Evolutionary conservation across 768 basidiomycete species (phyloP).

Genomic region (Hygrocybe punicea): DNA sequence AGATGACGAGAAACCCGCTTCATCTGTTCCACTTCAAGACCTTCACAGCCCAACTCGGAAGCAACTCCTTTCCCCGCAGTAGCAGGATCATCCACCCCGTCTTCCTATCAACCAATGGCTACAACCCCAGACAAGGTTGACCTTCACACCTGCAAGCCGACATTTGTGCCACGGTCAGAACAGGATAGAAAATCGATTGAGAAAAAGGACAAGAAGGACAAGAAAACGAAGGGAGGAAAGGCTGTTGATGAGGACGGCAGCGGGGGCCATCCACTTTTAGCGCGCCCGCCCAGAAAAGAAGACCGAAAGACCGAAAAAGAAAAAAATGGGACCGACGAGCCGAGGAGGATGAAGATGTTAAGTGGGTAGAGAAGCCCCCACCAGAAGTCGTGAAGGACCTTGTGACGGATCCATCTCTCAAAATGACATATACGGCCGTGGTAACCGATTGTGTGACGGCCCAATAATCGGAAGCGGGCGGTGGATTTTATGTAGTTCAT

Average conservation of each 20-base stretch:
- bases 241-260: constrained; percentile 58
- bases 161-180: constrained; percentile 69
- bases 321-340: constrained; percentile 38
- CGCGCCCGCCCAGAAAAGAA: constrained; percentile 18
- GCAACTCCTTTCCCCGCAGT: background rate
- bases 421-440: constrained; percentile 11
- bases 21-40: background rate
- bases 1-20: constrained; percentile 7
- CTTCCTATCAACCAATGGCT: constrained; percentile 4
- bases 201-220: constrained; percentile 50
- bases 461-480: constrained; percentile 51
- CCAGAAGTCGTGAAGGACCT: constrained; percentile 48
- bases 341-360: constrained; percentile 44
- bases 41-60: too few species aligned
- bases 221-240: constrained; percentile 45
- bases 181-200: constrained; percentile 42
- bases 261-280: constrained; percentile 34
- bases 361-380: constrained; percentile 71
- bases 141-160: constrained; percentile 79
- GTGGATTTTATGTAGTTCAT: constrained; percentile 80
- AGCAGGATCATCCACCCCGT: constrained; percentile 17
- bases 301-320: constrained; percentile 43
- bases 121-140: constrained; percentile 37
- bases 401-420: constrained; percentile 8
- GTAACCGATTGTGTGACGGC: constrained; percentile 17